Conservation (phyloP, 495 filamentous ascomycete species). For the Sporormia fimetaria region DNA sequence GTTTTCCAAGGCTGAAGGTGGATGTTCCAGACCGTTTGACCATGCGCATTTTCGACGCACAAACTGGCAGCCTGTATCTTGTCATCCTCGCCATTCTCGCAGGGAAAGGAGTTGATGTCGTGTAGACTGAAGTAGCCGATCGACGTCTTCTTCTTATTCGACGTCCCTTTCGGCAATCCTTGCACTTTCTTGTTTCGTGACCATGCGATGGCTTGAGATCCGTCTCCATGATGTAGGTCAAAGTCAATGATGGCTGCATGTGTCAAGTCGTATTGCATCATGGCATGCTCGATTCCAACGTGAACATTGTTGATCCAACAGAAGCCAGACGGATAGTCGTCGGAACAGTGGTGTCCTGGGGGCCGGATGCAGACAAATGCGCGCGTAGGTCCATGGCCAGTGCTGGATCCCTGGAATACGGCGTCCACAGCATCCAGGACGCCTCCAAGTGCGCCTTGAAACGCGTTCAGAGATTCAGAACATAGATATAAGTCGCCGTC, state of each 20-base stretch:
- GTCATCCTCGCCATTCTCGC: conserved; percentile 75
- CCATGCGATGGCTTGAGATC: conserved; percentile 87
- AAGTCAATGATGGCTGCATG: conserved; percentile 96
- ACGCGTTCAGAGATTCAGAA: conserved; percentile 67
- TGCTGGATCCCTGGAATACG: conserved; percentile 47
- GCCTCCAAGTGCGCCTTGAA: conserved; percentile 80
- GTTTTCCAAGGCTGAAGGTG: conserved; percentile 81
- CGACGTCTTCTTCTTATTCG: conserved; percentile 62
- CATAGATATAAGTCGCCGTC: conserved; percentile 85
- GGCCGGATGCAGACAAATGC: conserved; percentile 79
- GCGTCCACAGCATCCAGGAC: conserved; percentile 85
- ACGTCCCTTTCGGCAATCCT: conserved; percentile 49
- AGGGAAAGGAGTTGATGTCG: conserved; percentile 96
- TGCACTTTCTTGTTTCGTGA: conserved; percentile 57
- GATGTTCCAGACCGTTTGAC: conserved; percentile 92
- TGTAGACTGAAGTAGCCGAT: conserved; percentile 95
- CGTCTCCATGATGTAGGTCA: conserved; percentile 93
- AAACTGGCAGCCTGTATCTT: conserved; percentile 86
- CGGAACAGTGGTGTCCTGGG: conserved; percentile 89
- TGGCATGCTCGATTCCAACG: conserved; percentile 84
- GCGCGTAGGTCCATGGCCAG: conserved; percentile 45
- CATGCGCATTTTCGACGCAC: conserved; percentile 83
- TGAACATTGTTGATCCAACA: conserved; percentile 99
- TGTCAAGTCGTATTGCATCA: conserved; percentile 68
- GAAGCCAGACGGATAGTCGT: conserved; percentile 79